These are phyloP conservation scores for Vitis hybrid DNA, from an alignment of 177 flowering plant species.

Conservation along the genomic window DNA sequence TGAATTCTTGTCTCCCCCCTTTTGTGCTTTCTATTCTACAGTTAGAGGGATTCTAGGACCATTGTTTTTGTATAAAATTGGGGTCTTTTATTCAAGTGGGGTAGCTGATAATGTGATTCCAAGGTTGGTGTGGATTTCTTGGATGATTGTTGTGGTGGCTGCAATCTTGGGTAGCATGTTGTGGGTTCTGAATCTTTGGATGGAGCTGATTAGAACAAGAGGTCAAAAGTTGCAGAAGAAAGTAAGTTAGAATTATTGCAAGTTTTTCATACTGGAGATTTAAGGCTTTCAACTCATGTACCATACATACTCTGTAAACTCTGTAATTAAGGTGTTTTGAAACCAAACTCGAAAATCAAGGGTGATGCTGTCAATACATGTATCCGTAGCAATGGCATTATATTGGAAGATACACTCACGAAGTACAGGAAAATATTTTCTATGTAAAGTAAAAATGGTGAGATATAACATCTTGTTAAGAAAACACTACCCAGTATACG, in stretches of 20 bases:
- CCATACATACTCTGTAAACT: background rate
- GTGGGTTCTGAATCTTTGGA: constrained; percentile 75
- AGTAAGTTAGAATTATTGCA: constrained; percentile 7
- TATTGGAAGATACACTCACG: too few relatives aligned
- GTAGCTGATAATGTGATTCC: constrained; percentile 38
- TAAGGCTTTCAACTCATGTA: background rate
- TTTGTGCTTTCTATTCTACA: constrained; percentile 54
- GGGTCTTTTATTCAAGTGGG: constrained; percentile 31
- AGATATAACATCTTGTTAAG: too few relatives aligned
- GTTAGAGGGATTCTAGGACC: constrained; percentile 74
- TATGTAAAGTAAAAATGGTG: too few relatives aligned
- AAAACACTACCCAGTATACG: too few relatives aligned
- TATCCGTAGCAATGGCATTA: too few relatives aligned
- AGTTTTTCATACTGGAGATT: background rate
- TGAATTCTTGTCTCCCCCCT: constrained; percentile 47
- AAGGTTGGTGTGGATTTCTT: constrained; percentile 55
- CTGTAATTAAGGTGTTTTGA: background rate
- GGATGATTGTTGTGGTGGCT: constrained; percentile 46
- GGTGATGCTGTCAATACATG: background rate
- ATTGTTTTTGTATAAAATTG: constrained; percentile 32
- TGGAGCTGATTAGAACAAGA: constrained; percentile 35
- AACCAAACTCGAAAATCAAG: background rate
- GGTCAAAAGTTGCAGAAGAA: constrained; percentile 24
- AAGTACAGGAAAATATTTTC: too few relatives aligned
- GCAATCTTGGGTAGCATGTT: constrained; percentile 59